Percentiles rank a stretch among this genome's conserved stretches.
Conservation (phyloP, 2,329 filamentous ascomycete species). For the Plenodomus tracheiphilus region DNA sequence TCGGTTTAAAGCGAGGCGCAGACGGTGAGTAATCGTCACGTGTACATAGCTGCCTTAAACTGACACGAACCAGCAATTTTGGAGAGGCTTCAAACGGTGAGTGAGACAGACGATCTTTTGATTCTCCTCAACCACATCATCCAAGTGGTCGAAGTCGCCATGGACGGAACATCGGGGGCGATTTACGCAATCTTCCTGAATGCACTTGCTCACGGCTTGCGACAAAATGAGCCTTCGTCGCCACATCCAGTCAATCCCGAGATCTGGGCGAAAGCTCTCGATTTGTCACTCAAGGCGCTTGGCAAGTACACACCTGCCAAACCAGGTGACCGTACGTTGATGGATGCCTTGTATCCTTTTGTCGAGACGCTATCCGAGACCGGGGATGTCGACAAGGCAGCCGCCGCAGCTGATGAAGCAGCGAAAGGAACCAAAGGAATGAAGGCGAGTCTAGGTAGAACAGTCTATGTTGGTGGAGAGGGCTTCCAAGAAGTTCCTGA, state of each 20-base stretch:
- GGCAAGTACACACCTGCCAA: constrained; percentile 85
- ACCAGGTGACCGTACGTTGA: constrained; percentile 84
- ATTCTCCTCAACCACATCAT: constrained; percentile 64
- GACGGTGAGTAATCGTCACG: constrained; percentile 57
- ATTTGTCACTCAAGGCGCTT: constrained; percentile 65
- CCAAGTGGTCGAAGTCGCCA: constrained; percentile 66
- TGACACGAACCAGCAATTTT: constrained; percentile 46
- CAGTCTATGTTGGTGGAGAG: constrained; percentile 76
- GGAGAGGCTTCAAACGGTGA: constrained; percentile 45
- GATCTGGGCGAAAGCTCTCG: constrained; percentile 69
- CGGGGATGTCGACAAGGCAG: constrained; percentile 71
- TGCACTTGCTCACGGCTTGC: constrained; percentile 71
- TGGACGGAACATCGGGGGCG: constrained; percentile 78
- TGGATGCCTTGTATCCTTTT: constrained; percentile 90
- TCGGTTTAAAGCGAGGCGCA: constrained; percentile 83
- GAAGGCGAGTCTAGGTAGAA: constrained; percentile 82
- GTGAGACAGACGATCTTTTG: constrained; percentile 60
- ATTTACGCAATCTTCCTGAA: constrained; percentile 90
- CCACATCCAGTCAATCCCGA: constrained; percentile 51
- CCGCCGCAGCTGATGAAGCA: constrained; percentile 72
- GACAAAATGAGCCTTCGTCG: constrained; percentile 55
- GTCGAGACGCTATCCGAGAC: constrained; percentile 70
- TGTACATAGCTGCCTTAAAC: constrained; percentile 17
- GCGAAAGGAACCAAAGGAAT: constrained; percentile 88
- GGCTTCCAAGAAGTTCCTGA: constrained; percentile 75